A percentile compares a stretch with the other conserved stretches of the same genome.
These are phyloP conservation scores for Corynascus novoguineensis DNA, from an alignment of 495 filamentous ascomycete species.

Conservation along the genomic window DNA sequence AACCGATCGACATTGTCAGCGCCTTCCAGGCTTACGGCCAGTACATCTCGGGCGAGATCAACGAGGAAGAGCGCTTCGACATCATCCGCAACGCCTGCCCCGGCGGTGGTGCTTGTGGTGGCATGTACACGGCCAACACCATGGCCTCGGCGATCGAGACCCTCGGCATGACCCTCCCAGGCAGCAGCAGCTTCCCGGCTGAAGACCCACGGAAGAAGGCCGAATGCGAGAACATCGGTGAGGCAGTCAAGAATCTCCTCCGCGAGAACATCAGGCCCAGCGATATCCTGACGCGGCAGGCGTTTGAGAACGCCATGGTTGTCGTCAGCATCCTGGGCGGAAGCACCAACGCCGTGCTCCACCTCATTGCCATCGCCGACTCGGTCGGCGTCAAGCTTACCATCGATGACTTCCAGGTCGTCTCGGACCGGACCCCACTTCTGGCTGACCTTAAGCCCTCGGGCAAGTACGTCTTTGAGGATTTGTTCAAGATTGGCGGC, in stretches of 20 bases:
- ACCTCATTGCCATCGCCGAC: slow-evolving; percentile 94
- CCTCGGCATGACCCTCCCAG: slow-evolving; percentile 92
- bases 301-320: slow-evolving; percentile 96
- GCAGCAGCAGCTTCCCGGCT: slow-evolving; percentile 88
- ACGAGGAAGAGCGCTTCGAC: slow-evolving; percentile 84
- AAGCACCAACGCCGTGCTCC: slow-evolving; percentile 94
- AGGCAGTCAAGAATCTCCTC: slow-evolving; percentile 79
- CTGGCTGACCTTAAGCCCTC: slow-evolving; percentile 95
- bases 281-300: slow-evolving; percentile 86
- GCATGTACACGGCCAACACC: slow-evolving; percentile 99
- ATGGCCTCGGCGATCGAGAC: slow-evolving; percentile 97
- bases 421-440: slow-evolving; percentile 87
- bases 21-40: slow-evolving; percentile 98
- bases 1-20: slow-evolving; percentile 87
- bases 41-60: slow-evolving; percentile 85
- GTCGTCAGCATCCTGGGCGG: slow-evolving; percentile 92
- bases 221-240: slow-evolving; percentile 80
- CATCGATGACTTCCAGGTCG: slow-evolving; percentile 95
- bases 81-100: slow-evolving; percentile 94
- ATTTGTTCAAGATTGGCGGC: slow-evolving; percentile 84
- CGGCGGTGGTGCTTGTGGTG: slow-evolving; percentile 88
- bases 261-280: slow-evolving; percentile 80
- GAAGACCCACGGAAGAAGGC: slow-evolving; percentile 77
- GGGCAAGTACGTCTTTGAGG: slow-evolving; percentile 94
- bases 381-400: slow-evolving; percentile 88